These are phyloP conservation scores for Quaeritorhiza haematococci DNA, from an alignment of 371 early-diverging fungal species.

Conservation along the genomic window DNA sequence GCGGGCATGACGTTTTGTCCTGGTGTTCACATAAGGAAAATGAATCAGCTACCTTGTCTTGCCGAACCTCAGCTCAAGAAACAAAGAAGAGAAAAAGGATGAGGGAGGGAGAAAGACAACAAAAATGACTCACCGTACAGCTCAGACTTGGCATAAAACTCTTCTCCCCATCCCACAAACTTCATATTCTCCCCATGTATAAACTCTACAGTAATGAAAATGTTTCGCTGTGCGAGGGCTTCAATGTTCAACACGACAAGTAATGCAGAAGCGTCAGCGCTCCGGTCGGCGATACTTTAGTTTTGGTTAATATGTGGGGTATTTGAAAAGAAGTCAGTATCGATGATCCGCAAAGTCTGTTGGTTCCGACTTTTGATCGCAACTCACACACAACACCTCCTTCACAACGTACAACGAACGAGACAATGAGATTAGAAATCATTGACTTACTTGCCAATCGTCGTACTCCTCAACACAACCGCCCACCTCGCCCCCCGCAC, in stretches of 20 bases:
- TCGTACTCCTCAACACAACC: slow-evolving; percentile 48
- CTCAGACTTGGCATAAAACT: slow-evolving; percentile 8
- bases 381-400: no score
- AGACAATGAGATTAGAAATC: no score
- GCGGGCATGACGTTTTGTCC: slow-evolving; percentile 35
- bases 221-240: slow-evolving; percentile 39
- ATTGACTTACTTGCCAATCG: slow-evolving; percentile 14
- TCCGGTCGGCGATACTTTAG: slow-evolving; percentile 21
- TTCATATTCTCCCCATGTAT: slow-evolving; percentile 66
- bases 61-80: no score
- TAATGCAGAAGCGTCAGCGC: slow-evolving; percentile 58
- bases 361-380: no score
- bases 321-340: not conserved
- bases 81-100: no score
- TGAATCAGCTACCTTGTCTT: no score
- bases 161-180: slow-evolving; percentile 55
- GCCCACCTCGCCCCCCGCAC: slow-evolving; percentile 46
- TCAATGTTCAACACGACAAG: slow-evolving; percentile 64
- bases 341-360: no score
- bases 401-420: no score
- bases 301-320: not conserved
- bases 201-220: slow-evolving; percentile 63
- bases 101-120: no score
- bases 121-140: no score
- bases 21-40: no score